Evolutionary conservation across 2,329 filamentous ascomycete species (phyloP).

Genomic region (Aspergillus hortae): DNA sequence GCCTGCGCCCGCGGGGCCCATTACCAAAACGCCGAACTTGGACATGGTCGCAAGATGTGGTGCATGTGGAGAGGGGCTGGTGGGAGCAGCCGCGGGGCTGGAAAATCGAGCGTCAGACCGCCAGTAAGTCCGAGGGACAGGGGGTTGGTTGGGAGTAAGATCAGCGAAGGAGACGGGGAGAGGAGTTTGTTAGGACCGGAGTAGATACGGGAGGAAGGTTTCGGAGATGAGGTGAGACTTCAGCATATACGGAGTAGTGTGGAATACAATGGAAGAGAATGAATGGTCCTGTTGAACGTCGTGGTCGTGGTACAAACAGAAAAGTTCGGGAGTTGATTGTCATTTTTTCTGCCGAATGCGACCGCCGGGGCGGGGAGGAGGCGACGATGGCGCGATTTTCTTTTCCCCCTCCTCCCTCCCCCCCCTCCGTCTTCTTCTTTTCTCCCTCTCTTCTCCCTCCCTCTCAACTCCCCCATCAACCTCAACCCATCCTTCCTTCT

Average conservation of each 20-base stretch:
- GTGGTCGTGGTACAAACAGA: background rate
- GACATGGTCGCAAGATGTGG: slow-evolving; percentile 57
- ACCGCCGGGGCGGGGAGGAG: slow-evolving; percentile 20
- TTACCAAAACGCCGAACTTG: slow-evolving; percentile 91
- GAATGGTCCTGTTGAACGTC: background rate
- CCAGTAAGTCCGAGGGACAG: no score
- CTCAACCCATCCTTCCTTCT: slow-evolving; percentile 7
- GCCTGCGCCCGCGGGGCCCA: slow-evolving; percentile 93
- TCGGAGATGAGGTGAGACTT: background rate
- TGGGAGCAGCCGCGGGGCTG: background rate
- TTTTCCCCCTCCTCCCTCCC: slow-evolving; percentile 4
- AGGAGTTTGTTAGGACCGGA: background rate
- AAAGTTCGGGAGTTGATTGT: background rate
- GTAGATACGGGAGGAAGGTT: background rate
- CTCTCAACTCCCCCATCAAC: slow-evolving; percentile 12
- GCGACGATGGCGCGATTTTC: slow-evolving; percentile 25
- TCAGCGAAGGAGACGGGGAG: background rate
- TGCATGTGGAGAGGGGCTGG: background rate
- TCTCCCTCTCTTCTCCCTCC: slow-evolving; percentile 5
- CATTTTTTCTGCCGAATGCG: slow-evolving; percentile 17
- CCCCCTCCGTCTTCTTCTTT: background rate
- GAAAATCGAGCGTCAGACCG: background rate
- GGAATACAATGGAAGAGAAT: no score
- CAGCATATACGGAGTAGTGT: no score
- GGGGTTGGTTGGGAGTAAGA: background rate